Evolutionary conservation across 2,329 filamentous ascomycete species (phyloP), one percentile per base, ranked within the genome.

Genomic region (Neobulgaria alba): DNA sequence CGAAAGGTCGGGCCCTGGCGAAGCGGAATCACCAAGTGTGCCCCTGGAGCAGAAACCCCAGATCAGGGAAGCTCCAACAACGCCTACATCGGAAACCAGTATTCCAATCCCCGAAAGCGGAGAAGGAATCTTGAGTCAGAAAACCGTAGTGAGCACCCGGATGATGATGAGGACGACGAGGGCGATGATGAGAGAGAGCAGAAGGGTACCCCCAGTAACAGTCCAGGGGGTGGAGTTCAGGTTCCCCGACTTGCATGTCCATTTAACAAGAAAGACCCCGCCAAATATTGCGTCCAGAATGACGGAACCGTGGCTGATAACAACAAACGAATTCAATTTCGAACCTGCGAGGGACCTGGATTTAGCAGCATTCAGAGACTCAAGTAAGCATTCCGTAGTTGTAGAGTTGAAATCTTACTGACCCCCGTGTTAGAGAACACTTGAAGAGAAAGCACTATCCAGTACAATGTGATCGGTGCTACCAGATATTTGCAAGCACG

Each of bases 391-490:
- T 10, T n/a, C 14, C 10, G 21, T 5, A 23, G 16, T 33, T 7
- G 3, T 17, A 16, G 18, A 29, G 19, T 10, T 29, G 8, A 9
- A 12, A 17, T 4, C 4, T 7, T 4, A 5, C 12, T 35, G 18
- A 18, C 37, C 36, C 39, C 19, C 5, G 5, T n/a, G 19, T 4
- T 14, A 44, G 42, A 33, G 42, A 44, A 30, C 42, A 44, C 31
- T 34, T 44, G 10, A 44, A 44, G 17, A 38, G 42, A 30, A 44
- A 44, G 14, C 42, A 44, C 32, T 44, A 44, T 30, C 42, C 42
- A 5, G 42, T 44, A 12, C 42, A 44, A 17, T 44, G 42, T 20
- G 42, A 44, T 29, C 33, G 42, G 3, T 44, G 42, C 19, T 44
- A 41, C 29, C 5, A n/a, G 2, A 41, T 44, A 14, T 44, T 44